A percentile compares a stretch with the other conserved stretches of the same genome.
These are phyloP conservation scores for Gryganskiella cystojenkinii DNA, from an alignment of 192 early-diverging fungal genomes.

Conservation along the genomic window DNA sequence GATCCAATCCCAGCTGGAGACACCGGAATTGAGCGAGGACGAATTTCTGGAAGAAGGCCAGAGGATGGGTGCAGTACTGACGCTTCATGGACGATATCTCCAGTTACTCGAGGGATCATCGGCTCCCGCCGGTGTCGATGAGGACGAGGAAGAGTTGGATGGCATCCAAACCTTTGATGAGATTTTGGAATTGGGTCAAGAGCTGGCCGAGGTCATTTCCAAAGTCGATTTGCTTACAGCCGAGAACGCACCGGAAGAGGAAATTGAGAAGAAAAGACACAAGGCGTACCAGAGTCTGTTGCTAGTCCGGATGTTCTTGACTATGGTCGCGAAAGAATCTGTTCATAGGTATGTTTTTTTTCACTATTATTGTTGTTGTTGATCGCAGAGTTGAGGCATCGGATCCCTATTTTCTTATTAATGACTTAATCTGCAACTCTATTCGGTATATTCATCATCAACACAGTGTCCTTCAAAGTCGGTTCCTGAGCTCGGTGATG, in stretches of 20 bases:
- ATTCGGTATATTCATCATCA: not conserved
- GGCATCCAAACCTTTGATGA: constrained; percentile 41
- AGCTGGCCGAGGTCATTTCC: constrained; percentile 37
- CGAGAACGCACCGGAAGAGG: constrained; percentile 26
- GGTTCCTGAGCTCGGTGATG: constrained; percentile 37
- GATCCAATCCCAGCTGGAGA: constrained; percentile 23
- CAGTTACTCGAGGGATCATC: constrained; percentile 18
- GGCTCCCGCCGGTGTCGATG: no score
- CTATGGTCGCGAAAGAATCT: constrained; percentile 46
- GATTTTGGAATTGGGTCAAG: constrained; percentile 34
- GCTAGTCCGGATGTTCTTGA: constrained; percentile 42
- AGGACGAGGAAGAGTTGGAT: constrained; percentile 14
- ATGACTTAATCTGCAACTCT: not conserved
- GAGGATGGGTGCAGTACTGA: constrained; percentile 33
- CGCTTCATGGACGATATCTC: constrained; percentile 30
- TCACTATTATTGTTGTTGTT: no score
- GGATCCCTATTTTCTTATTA: no score
- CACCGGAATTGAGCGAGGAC: constrained; percentile 40
- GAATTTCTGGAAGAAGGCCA: constrained; percentile 32
- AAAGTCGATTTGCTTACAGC: constrained; percentile 30
- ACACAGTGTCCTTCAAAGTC: constrained; percentile 43
- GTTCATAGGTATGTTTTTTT: constrained; percentile 29
- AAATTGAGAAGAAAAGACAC: no score
- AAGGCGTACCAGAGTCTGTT: constrained; percentile 39
- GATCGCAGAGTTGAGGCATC: no score